Base-by-base conservation (phyloP, 2,329 filamentous ascomycete genomes). In the Sporothrix euskadiensis region DNA sequence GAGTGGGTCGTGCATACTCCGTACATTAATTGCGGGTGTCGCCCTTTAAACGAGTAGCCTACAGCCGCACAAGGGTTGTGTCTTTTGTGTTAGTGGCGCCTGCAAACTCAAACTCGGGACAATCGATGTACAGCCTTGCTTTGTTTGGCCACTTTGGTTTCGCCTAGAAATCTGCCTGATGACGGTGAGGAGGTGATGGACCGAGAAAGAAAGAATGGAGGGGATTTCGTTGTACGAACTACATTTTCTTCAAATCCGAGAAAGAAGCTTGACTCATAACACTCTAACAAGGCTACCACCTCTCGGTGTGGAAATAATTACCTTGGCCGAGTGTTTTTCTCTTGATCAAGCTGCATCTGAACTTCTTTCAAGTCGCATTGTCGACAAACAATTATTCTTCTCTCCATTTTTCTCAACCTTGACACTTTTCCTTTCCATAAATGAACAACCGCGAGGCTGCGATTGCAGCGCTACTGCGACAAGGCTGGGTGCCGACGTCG, bases 391-490 rank as follows among this genome's bases (percentile, higher is more conserved):
- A 44, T 44, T 9, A 19, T 47, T 47, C 12, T 30, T 5, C 32
- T 68, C 14, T 68, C 26, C 6, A 3, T 8, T 30, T 26, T 49
- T 47, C 19, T 44, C n/a, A 10, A 47, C 22, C 49, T 14, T 8
- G 3, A 5, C 49, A 14, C 3, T 6, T 19, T 47, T 35, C 8
- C 35, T 8, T 35, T 8, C 35, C 35, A 30, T 19, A 70, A 44
- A 70, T 70, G 68, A 70, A 59, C 68, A 57, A 47, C 52, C 52
- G 52, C 10, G 68, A 70, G 32, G 49, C 68, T 57, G 68, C 68
- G 10, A 44, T 70, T 54, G 68, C 68, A 30, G 52, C 68, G 6
- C 32, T 70, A 32, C n/a, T 70, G 32, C 68, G 68, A 54, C 49
- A 44, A 41, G 68, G 68, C 52, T 70, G 68, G 68, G 68, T 59